A percentile compares a stretch with the other conserved stretches of the same genome.
phyloP scores from a whole-genome alignment of 148 eudicot genomes.

The Spergularia marina region DNA sequence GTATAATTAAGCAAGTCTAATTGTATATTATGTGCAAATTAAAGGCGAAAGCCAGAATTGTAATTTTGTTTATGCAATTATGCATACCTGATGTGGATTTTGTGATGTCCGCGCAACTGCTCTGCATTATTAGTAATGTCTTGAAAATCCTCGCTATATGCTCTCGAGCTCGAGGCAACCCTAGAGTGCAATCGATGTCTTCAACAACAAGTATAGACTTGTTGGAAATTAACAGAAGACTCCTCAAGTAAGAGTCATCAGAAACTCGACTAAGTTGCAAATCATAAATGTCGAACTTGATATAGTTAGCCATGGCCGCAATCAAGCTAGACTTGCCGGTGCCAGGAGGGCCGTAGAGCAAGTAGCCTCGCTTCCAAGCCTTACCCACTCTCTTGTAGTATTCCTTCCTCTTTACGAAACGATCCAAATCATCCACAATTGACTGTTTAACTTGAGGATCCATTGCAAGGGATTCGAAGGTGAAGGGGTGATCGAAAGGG shows the following conservation, averaged over 20 bases:
- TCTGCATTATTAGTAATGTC: no score
- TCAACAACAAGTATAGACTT: conserved; percentile 49
- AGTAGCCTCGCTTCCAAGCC: conserved; percentile 54
- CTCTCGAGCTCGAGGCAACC: not conserved
- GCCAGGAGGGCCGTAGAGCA: conserved; percentile 50
- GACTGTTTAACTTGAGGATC: conserved; percentile 29
- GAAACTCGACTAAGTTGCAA: conserved; percentile 31
- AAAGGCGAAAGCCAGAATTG: no score
- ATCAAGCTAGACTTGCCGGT: conserved; percentile 51
- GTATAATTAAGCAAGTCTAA: no score
- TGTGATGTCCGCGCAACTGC: no score
- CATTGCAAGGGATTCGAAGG: conserved; percentile 40
- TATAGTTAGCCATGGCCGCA: conserved; percentile 48
- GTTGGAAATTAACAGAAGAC: conserved; percentile 23
- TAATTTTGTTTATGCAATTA: no score
- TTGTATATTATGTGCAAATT: no score
- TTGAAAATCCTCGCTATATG: no score
- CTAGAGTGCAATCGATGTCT: conserved; percentile 44
- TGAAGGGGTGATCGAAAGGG: conserved; percentile 35
- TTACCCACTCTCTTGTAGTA: conserved; percentile 37
- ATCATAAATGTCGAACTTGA: conserved; percentile 45
- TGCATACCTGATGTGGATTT: no score
- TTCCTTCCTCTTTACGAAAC: conserved; percentile 35
- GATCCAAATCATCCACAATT: conserved; percentile 31
- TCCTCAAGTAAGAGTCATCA: conserved; percentile 24